Conservation (phyloP, 345 rosid genomes). For the Kandelia obovata region DNA sequence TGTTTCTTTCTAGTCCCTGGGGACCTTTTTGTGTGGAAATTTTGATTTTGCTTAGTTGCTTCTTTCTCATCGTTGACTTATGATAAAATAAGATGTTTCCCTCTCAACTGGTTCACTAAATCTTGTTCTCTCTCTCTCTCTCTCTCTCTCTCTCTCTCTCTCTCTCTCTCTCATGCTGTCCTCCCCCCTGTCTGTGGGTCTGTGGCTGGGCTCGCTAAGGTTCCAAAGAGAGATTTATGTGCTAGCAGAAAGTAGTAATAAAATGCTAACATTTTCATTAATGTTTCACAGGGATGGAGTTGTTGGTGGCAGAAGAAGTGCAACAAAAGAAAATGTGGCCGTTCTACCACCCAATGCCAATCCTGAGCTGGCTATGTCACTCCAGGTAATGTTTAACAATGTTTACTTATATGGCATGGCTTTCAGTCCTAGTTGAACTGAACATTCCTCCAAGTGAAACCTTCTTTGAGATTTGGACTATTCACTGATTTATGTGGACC, state of each 20-base stretch:
- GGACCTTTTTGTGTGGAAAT: no score
- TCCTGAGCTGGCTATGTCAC: conserved; percentile 21
- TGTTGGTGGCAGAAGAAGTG: conserved; percentile 29
- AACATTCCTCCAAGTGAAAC: background rate
- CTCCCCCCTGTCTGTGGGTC: no score
- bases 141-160: no score
- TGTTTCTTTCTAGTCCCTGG: no score
- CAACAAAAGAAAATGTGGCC: conserved; percentile 24
- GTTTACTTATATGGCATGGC: background rate
- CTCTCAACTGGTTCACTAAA: no score
- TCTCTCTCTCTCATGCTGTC: no score
- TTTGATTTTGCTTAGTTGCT: no score
- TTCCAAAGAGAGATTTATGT: conserved; percentile 6
- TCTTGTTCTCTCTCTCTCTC: no score
- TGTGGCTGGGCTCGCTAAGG: no score
- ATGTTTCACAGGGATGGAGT: conserved; percentile 40
- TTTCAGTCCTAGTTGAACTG: conserved; percentile 8
- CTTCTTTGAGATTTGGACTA: background rate
- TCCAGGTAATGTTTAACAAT: conserved; percentile 42
- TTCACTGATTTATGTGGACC: background rate
- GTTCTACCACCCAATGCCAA: conserved; percentile 21
- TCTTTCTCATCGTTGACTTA: no score
- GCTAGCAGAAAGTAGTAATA: background rate
- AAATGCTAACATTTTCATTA: conserved; percentile 7
- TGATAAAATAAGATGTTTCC: no score